Evolutionary conservation across 345 rosid species (phyloP).

Genomic region (Gossypioides kirkii): DNA sequence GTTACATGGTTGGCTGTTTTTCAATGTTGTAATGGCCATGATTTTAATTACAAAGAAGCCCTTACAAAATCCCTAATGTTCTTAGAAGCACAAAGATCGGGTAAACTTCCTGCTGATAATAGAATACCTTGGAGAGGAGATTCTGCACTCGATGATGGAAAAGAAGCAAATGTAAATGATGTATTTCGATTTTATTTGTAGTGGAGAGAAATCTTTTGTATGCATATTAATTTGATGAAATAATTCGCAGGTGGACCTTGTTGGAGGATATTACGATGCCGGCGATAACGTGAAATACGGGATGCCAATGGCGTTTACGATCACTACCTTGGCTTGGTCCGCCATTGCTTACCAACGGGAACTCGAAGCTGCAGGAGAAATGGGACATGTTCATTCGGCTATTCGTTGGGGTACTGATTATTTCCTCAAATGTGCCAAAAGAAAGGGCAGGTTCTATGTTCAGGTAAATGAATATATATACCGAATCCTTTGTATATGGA

Average conservation of each 20-base stretch:
- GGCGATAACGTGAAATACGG: constrained; percentile 91
- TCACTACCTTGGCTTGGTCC: constrained; percentile 81
- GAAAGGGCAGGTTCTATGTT: constrained; percentile 46
- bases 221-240: background rate
- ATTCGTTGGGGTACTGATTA: constrained; percentile 94
- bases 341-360: constrained; percentile 44
- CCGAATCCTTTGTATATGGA: no score
- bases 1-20: constrained; percentile 39
- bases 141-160: constrained; percentile 79
- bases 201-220: background rate
- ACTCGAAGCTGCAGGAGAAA: constrained; percentile 48
- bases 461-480: constrained; percentile 52
- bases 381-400: constrained; percentile 36
- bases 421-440: constrained; percentile 58
- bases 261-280: constrained; percentile 88
- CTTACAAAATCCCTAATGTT: constrained; percentile 67
- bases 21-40: constrained; percentile 27
- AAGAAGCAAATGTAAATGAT: constrained; percentile 40
- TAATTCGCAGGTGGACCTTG: constrained; percentile 53
- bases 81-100: constrained; percentile 91
- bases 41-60: constrained; percentile 65
- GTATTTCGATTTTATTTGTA: background rate
- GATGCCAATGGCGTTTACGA: constrained; percentile 84
- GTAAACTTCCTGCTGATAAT: constrained; percentile 61
- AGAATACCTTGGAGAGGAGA: constrained; percentile 84